A percentile compares a stretch with the other conserved stretches of the same genome.
Conservation (phyloP, 2,329 filamentous ascomycete genomes). For the Sclerotinia nivalis region DNA sequence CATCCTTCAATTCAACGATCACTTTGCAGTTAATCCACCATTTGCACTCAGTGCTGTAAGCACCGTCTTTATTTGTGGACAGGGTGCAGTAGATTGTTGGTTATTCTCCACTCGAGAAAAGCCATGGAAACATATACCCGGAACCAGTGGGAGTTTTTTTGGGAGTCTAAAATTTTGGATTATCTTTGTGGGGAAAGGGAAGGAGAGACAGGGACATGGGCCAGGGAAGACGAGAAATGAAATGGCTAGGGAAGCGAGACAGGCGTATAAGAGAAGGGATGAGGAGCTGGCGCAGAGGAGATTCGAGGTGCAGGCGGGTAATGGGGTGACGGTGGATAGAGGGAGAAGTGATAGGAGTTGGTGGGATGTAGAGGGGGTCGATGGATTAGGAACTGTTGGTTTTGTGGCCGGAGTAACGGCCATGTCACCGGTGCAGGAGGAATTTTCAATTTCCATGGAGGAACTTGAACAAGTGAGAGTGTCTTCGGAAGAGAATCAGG, state of each 20-base stretch:
- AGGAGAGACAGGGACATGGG: slow-evolving; percentile 40
- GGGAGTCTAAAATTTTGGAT: slow-evolving; percentile 42
- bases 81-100: slow-evolving; percentile 67
- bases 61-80: slow-evolving; percentile 60
- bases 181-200: slow-evolving; percentile 27
- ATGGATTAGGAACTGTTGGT: slow-evolving; percentile 22
- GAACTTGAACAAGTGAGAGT: not conserved
- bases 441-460: slow-evolving; percentile 23
- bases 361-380: slow-evolving; percentile 40
- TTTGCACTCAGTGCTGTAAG: slow-evolving; percentile 57
- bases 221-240: slow-evolving; percentile 54
- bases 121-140: slow-evolving; percentile 63
- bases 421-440: slow-evolving; percentile 36
- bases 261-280: slow-evolving; percentile 51
- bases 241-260: slow-evolving; percentile 52
- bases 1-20: slow-evolving; percentile 57
- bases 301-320: slow-evolving; percentile 32
- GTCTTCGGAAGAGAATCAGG: not conserved
- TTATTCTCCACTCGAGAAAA: slow-evolving; percentile 70
- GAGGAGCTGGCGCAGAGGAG: slow-evolving; percentile 48
- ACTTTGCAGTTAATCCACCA: slow-evolving; percentile 52
- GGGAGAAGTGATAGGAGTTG: slow-evolving; percentile 40
- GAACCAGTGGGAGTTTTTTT: slow-evolving; percentile 44
- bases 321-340: slow-evolving; percentile 14
- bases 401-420: not conserved